Evolutionary conservation across 805 yeast species (phyloP).

Genomic region (Starmerella tilneyi): DNA sequence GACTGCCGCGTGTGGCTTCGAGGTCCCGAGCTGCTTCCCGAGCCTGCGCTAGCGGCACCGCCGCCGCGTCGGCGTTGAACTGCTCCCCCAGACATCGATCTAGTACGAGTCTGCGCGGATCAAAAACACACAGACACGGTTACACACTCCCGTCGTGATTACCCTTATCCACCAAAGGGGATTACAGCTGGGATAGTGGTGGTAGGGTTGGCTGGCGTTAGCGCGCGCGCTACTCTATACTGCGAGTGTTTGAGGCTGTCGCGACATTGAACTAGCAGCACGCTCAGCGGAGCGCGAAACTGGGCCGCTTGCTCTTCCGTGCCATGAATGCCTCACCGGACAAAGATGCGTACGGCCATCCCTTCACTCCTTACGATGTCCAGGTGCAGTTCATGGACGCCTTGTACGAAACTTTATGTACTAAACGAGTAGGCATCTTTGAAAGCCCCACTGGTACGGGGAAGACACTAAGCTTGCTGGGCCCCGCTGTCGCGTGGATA

Average conservation of each 20-base stretch:
- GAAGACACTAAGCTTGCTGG: conserved; percentile 75
- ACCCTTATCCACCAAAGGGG: too few relatives aligned
- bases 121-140: not conserved
- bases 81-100: conserved; percentile 24
- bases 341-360: conserved; percentile 48
- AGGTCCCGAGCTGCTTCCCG: not conserved
- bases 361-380: conserved; percentile 69
- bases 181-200: too few relatives aligned
- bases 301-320: not conserved
- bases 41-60: conserved; percentile 8
- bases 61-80: conserved; percentile 26
- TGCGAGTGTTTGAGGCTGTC: not conserved
- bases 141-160: not conserved
- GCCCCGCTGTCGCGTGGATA: conserved; percentile 78
- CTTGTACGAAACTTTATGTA: conserved; percentile 50
- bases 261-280: not conserved
- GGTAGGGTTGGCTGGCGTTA: too few relatives aligned
- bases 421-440: conserved; percentile 59
- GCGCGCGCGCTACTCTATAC: too few relatives aligned
- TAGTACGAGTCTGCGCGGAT: too few relatives aligned
- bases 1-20: not conserved
- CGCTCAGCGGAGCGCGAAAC: not conserved
- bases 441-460: conserved; percentile 95
- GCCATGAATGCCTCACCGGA: conserved; percentile 1
- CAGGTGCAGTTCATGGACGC: conserved; percentile 68